Evolutionary conservation across 1,139 yeast genomes (phyloP).

Genomic region (Williopsis jadinii): DNA sequence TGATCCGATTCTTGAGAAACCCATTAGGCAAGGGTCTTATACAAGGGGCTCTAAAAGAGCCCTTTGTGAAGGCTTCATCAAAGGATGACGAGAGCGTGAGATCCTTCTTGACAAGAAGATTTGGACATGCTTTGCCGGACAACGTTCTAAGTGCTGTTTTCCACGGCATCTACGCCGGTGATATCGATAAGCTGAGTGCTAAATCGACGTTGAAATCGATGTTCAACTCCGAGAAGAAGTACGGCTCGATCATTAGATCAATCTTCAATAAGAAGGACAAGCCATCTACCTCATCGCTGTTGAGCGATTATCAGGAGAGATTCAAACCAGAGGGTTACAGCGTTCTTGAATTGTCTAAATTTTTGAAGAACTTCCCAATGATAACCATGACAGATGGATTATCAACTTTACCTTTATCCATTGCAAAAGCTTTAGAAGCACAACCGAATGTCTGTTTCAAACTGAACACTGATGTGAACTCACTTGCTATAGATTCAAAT

Average conservation of each 20-base stretch:
- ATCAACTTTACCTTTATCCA: conserved; percentile 39
- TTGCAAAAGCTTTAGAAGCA: conserved; percentile 31
- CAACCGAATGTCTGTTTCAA: conserved; percentile 37
- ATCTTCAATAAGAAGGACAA: conserved; percentile 14
- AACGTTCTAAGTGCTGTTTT: conserved; percentile 73
- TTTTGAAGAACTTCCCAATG: conserved; percentile 44
- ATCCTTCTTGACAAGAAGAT: conserved; percentile 59
- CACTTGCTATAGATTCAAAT: conserved; percentile 6
- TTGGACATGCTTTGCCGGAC: conserved; percentile 51
- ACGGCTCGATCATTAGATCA: conserved; percentile 49
- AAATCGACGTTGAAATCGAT: conserved; percentile 47
- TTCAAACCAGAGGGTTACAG: conserved; percentile 22
- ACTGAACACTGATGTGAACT: conserved; percentile 21
- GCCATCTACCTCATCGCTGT: conserved; percentile 14
- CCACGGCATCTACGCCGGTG: conserved; percentile 93
- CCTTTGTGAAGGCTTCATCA: conserved; percentile 21
- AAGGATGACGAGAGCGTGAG: conserved; percentile 64
- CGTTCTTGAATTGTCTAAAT: conserved; percentile 23
- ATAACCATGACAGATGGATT: conserved; percentile 47
- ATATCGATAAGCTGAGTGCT: conserved; percentile 59
- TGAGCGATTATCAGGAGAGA: conserved; percentile 15
- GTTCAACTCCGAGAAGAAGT: conserved; percentile 47
- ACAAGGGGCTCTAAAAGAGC: conserved; percentile 31
- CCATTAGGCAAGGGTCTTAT: conserved; percentile 38
- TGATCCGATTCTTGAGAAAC: conserved; percentile 35